These are phyloP conservation scores for Cryphonectria carpinicola DNA, from an alignment of 2,329 filamentous ascomycete species.

Conservation along the genomic window DNA sequence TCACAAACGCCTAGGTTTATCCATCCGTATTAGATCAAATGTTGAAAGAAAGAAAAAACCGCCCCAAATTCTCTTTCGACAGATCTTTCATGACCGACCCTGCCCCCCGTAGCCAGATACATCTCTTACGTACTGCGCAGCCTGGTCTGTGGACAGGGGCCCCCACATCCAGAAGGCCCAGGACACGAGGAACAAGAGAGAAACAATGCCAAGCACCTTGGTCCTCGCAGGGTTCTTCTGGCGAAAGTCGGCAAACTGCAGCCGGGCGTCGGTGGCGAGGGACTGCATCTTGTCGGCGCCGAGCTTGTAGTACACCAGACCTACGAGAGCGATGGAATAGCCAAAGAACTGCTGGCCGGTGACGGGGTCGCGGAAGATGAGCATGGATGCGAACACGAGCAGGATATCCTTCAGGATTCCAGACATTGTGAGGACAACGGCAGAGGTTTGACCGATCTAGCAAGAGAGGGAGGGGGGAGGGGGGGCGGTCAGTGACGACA, in stretches of 20 bases:
- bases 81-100: background rate
- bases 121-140: slow-evolving; percentile 22
- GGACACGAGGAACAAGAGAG: slow-evolving; percentile 14
- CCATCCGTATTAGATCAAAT: background rate
- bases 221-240: slow-evolving; percentile 26
- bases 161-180: slow-evolving; percentile 23
- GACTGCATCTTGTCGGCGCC: slow-evolving; percentile 26
- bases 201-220: slow-evolving; percentile 22
- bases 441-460: slow-evolving; percentile 72
- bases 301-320: slow-evolving; percentile 37
- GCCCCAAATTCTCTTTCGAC: background rate
- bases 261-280: slow-evolving; percentile 26
- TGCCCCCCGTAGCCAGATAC: slow-evolving; percentile 10
- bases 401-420: slow-evolving; percentile 76
- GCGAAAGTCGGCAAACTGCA: slow-evolving; percentile 27
- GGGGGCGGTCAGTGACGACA: background rate
- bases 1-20: background rate
- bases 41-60: background rate
- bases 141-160: slow-evolving; percentile 14
- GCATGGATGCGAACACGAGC: slow-evolving; percentile 68
- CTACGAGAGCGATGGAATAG: slow-evolving; percentile 61
- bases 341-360: slow-evolving; percentile 69
- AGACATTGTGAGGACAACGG: slow-evolving; percentile 71
- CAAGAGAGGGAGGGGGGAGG: too few species aligned
- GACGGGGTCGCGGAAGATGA: slow-evolving; percentile 69